phyloP scores from a whole-genome alignment of 192 early-diverging fungal genomes.

The Coemansia sp. region DNA sequence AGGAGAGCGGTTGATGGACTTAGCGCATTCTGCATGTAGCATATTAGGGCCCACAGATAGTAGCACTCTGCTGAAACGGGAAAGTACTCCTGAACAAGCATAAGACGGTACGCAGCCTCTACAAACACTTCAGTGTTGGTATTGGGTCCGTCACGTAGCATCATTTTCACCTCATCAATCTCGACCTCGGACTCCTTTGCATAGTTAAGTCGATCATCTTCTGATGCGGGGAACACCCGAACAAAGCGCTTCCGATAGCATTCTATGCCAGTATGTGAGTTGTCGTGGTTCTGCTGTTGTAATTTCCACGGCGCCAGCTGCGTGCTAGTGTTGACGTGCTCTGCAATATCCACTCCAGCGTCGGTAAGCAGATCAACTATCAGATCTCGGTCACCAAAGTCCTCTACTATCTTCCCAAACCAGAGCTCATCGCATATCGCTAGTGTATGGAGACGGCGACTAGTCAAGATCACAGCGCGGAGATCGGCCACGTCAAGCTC shows the following conservation, averaged over 20 bases:
- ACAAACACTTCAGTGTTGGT: slow-evolving; percentile 26
- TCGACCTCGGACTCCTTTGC: slow-evolving; percentile 25
- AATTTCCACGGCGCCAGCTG: slow-evolving; percentile 36
- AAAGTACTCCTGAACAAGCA: slow-evolving; percentile 50
- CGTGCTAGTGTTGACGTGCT: slow-evolving; percentile 18
- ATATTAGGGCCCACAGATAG: slow-evolving; percentile 53
- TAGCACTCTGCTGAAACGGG: slow-evolving; percentile 52
- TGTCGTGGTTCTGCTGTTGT: neutral
- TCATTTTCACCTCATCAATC: slow-evolving; percentile 35
- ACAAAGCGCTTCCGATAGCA: slow-evolving; percentile 41
- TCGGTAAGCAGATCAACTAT: slow-evolving; percentile 42
- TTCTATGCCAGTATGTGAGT: slow-evolving; percentile 15
- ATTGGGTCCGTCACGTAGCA: slow-evolving; percentile 42
- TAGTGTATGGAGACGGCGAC: slow-evolving; percentile 26
- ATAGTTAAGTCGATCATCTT: slow-evolving; percentile 14
- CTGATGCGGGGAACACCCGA: slow-evolving; percentile 35
- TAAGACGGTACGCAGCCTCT: slow-evolving; percentile 38
- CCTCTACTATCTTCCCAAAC: slow-evolving; percentile 42
- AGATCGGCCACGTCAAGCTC: slow-evolving; percentile 30
- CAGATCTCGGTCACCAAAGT: slow-evolving; percentile 48
- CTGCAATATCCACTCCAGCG: slow-evolving; percentile 46
- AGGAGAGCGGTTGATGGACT: slow-evolving; percentile 33
- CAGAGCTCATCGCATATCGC: slow-evolving; percentile 35
- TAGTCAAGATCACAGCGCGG: slow-evolving; percentile 29
- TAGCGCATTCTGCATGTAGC: slow-evolving; percentile 49